Conservation (phyloP, 306 rosid genomes). For the Cucumis cinereus region DNA sequence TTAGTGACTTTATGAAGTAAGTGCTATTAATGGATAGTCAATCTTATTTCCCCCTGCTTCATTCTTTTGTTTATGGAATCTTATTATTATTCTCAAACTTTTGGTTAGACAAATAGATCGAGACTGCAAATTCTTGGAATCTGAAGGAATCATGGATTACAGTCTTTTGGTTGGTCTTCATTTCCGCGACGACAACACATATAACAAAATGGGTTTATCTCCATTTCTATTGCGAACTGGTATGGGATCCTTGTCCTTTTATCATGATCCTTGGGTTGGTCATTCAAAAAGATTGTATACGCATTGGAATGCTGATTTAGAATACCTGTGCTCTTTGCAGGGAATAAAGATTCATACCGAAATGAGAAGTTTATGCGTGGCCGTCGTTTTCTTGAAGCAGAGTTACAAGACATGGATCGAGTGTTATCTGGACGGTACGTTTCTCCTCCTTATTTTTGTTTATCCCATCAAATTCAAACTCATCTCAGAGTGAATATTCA, state of each 20-base stretch:
- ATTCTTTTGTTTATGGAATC: not conserved
- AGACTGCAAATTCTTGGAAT: conserved; percentile 85
- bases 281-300: not conserved
- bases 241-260: conserved; percentile 16
- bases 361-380: conserved; percentile 88
- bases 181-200: conserved; percentile 64
- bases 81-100: conserved; percentile 19
- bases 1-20: conserved; percentile 57
- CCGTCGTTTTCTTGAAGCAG: conserved; percentile 85
- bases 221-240: conserved; percentile 81
- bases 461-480: not conserved
- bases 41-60: not conserved
- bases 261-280: not conserved
- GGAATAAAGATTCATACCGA: conserved; percentile 64
- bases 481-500: not conserved
- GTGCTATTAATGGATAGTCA: not conserved
- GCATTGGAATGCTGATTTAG: not conserved
- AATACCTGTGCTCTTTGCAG: conserved; percentile 23
- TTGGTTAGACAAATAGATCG: conserved; percentile 66
- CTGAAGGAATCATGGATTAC: conserved; percentile 91
- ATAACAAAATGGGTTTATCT: conserved; percentile 72
- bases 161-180: conserved; percentile 95
- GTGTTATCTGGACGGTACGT: conserved; percentile 80
- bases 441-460: not conserved
- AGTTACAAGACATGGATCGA: conserved; percentile 82